Percentiles rank a stretch among this genome's conserved stretches.
phyloP scores from a whole-genome alignment of 345 rosid species.

The Acer yangbiense region DNA sequence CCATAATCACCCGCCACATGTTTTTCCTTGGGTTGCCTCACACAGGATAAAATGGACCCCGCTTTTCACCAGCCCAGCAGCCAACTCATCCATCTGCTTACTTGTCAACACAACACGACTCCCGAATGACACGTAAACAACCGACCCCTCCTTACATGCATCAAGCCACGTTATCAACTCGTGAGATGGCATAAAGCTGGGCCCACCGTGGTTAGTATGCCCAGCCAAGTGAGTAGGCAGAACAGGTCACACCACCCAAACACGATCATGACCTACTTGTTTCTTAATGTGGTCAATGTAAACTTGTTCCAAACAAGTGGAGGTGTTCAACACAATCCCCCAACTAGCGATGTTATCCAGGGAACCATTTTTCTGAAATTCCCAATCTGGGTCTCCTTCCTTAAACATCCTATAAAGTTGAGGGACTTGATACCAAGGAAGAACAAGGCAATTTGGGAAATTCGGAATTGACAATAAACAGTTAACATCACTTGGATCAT shows the following conservation, averaged over 20 bases:
- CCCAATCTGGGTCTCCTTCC: constrained; percentile 41
- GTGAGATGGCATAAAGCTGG: constrained; percentile 6
- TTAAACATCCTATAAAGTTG: constrained; percentile 16
- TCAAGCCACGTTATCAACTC: constrained; percentile 29
- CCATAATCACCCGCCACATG: background rate
- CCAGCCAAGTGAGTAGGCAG: background rate
- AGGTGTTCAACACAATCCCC: constrained; percentile 62
- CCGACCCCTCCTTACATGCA: background rate
- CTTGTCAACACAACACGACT: constrained; percentile 11
- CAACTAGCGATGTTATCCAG: constrained; percentile 44
- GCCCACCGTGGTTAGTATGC: constrained; percentile 25
- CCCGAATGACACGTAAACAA: constrained; percentile 25
- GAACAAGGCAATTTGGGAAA: constrained; percentile 44
- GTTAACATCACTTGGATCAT: constrained; percentile 9
- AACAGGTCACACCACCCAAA: constrained; percentile 48
- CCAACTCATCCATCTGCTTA: constrained; percentile 10
- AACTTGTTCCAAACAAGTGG: constrained; percentile 40
- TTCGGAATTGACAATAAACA: constrained; percentile 24
- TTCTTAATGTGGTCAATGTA: constrained; percentile 21
- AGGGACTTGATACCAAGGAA: constrained; percentile 43
- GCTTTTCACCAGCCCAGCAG: constrained; percentile 19
- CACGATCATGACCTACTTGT: constrained; percentile 24
- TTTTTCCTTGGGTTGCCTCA: background rate
- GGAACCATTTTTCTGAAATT: constrained; percentile 33
- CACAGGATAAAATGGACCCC: constrained; percentile 16